Evolutionary conservation across 169 alveolate species (phyloP), one percentile per base, ranked within the genome.

Genomic region (Condylostoma magnum): DNA sequence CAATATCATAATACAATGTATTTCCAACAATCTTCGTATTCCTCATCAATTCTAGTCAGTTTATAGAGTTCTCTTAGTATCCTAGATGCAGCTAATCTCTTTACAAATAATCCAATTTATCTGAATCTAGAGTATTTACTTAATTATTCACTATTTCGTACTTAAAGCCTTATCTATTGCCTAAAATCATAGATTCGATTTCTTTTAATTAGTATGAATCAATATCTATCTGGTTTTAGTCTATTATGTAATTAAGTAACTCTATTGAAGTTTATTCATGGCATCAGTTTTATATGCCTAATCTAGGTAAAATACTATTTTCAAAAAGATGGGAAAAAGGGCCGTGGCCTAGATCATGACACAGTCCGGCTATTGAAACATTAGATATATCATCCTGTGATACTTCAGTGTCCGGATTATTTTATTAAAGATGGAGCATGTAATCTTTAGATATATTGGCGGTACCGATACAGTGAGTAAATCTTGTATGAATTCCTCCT

Each of bases 321-420:
- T 93, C 97, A 72, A 93, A 95, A 43, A 92, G 72, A 74, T 95
- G 97, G 46, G 95, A 85, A 68, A 87, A 95, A 15, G 98, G 98
- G 5, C 97, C 95, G 73, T 95, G 97, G 3, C 99, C 99, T 50
- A 96, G 73, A 82, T 96, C 98, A 79, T 96, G 97, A 63, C 95
- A 89, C 27, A 96, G 82, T 36, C 96, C 97, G 18, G 98, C 98
- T 31, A 93, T 83, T 8, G 93, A 84, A 18, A 93, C 89, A 50
- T 87, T 72, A 22, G 70, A 78, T 51, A 83, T 72, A 68, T 87
- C 87, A 68, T 77, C 69, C 30, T 79, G 82, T 25, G 60, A 57
- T 30, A 83, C 84, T 27, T 79, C 86, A 47, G 73, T 56, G 15
- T 79, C 77, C 12, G 33, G 63, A 75, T 66, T 63, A 20, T 58